These are phyloP conservation scores for Hemileia vastatrix DNA, from an alignment of 1,284 basidiomycete species.

Conservation along the genomic window DNA sequence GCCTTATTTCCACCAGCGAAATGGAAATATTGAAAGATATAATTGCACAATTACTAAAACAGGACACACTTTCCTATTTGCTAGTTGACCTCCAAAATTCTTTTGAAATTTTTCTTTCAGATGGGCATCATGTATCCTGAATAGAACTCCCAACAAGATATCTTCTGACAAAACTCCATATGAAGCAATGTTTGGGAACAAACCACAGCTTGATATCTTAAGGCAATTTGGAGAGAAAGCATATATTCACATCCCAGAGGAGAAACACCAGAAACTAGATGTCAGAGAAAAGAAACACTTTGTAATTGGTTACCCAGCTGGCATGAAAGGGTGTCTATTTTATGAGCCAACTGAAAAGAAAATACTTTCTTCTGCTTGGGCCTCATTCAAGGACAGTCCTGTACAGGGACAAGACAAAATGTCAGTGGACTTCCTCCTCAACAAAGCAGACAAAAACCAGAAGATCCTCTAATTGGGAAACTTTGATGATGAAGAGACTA, in stretches of 20 bases:
- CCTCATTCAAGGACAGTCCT: no score
- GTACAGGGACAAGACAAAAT: no score
- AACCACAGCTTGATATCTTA: not conserved
- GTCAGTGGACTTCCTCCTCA: no score
- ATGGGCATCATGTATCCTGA: not conserved
- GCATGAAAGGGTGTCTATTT: no score
- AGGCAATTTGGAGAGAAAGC: conserved; percentile 5
- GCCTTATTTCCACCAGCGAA: conserved; percentile 22
- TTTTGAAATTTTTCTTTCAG: conserved; percentile 10
- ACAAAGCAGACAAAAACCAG: not conserved
- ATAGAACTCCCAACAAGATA: not conserved
- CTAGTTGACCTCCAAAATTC: not conserved
- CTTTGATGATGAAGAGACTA: not conserved
- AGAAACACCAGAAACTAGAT: no score
- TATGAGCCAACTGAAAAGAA: no score
- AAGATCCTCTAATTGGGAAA: not conserved
- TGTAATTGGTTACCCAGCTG: no score
- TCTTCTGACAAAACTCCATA: conserved; percentile 2
- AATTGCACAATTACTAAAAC: conserved; percentile 10
- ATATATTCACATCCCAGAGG: conserved; percentile 13
- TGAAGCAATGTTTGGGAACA: not conserved
- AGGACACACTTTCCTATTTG: conserved; percentile 1
- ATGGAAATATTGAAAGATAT: conserved; percentile 10
- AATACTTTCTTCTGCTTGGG: no score
- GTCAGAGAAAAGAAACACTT: no score